Base-by-base conservation (phyloP, 129 eudicot genomes). In the Flaveria trinervia region DNA sequence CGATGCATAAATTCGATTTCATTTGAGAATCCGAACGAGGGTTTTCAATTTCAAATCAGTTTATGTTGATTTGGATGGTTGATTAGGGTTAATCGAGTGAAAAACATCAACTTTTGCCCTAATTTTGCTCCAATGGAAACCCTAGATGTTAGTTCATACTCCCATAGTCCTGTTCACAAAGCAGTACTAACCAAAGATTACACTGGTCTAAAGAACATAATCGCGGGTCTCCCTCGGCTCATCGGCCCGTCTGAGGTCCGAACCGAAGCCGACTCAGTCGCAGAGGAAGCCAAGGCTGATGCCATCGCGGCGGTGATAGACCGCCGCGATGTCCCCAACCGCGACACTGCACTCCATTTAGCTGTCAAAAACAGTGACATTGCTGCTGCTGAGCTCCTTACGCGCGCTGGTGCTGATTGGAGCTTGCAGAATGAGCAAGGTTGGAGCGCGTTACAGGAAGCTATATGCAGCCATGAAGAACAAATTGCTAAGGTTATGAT, bases 391-490 rank as follows among this genome's bases (percentile, higher is more conserved):
- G 89, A 82, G 68, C 79, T 79, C 44, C 86, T 85, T 16, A 82
- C 82, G 89, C 55, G 33, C 1, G 89, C 89, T 1, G 86, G 89
- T 36, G 89, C 89, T 1, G 86, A 85, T 70, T 85, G 89, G 89
- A 85, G 89, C 77, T 75, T 85, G 75, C 89, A 85, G 30, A 85
- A 85, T 65, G 86, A 70, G 41, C 76, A 79, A 0, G 89, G 89
- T 12, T 85, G 89, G 86, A 85, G 89, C 44, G 89, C 89, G 0
- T 69, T 85, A 25, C 89, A 85, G 57, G 89, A 85, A 79, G 89
- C 89, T 2, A 79, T 85, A 62, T 85, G 89, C 64, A 82, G 60
- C 36, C 73, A 72, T 3, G 73, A 85, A 67, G 89, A 85, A 65
- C 70, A 33, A 7, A 75, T 85, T 49, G 89, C 89, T 9, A 85